Evolutionary conservation across 345 rosid species (phyloP).

Genomic region (Rhodomyrtus tomentosa): DNA sequence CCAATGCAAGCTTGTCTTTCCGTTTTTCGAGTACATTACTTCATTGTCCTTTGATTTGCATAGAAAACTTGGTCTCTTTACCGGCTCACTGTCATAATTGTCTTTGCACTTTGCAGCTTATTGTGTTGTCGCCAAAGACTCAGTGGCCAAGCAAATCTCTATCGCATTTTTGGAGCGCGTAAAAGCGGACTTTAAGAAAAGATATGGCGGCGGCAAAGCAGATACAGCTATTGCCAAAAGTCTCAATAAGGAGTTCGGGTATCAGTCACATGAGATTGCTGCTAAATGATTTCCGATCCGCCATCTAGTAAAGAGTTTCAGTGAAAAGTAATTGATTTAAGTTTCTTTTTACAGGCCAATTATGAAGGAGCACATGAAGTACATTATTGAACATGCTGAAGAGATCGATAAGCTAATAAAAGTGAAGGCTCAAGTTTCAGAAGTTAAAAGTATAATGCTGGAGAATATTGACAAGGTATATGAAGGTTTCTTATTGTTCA

Average conservation of each 20-base stretch:
- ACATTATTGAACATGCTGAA: slow-evolving; percentile 84
- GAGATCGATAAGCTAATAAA: slow-evolving; percentile 90
- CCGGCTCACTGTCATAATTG: neutral
- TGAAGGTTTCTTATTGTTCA: neutral
- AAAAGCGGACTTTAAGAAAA: slow-evolving; percentile 83
- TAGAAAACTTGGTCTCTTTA: neutral
- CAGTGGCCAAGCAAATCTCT: slow-evolving; percentile 85
- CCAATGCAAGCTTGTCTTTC: neutral
- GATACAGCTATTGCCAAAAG: slow-evolving; percentile 88
- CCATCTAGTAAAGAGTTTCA: neutral
- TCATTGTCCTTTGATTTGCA: neutral
- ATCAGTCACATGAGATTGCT: slow-evolving; percentile 5
- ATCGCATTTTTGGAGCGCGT: slow-evolving; percentile 86
- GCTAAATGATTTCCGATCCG: neutral
- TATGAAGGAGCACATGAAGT: slow-evolving; percentile 97
- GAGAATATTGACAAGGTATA: slow-evolving; percentile 92
- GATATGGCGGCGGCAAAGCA: slow-evolving; percentile 95
- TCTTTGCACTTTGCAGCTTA: slow-evolving; percentile 45
- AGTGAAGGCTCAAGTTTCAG: slow-evolving; percentile 98
- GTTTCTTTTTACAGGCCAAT: slow-evolving; percentile 44
- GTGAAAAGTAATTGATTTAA: neutral
- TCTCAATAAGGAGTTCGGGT: slow-evolving; percentile 95
- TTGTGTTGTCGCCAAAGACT: slow-evolving; percentile 93
- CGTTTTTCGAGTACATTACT: neutral
- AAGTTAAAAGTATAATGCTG: slow-evolving; percentile 91